Evolutionary conservation across 2,329 filamentous ascomycete species (phyloP), one percentile per base, ranked within the genome.

Genomic region (Colletotrichum sp.): DNA sequence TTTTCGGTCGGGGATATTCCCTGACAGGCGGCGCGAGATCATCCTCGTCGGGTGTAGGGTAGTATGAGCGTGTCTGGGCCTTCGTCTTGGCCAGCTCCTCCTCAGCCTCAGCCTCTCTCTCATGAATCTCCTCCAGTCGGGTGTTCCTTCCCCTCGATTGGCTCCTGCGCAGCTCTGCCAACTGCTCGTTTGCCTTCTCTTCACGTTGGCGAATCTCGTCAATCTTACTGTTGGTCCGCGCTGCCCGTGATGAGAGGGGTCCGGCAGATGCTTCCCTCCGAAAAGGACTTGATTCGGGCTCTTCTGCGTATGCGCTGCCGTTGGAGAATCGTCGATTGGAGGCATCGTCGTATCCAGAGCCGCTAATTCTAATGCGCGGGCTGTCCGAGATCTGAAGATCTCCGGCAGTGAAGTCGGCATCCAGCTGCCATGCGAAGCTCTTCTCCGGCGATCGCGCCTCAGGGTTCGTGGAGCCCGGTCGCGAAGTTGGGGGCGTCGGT

Each of bases 311-410:
- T 36, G 68, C 81, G 8, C 80, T 81, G 36, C 80, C 80, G 36
- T 78, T 79, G 6, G 81, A 77, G 55, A 80, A 78, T 16, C 80
- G 81, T 15, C 79, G 13, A 80, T 76, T 21, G 66, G 77, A 52
- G 34, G 30, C 76, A 16, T 71, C 76, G 62, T 79, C 83, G 71
- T 85, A 85, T 2, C 83, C 85, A 34, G 83, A 81, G 34, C 82
- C 81, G 30, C 78, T 81, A 26, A 86, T 82, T 32, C 81, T 83
- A 67, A 91, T 85, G 36, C 88, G 87, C n/a, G 90, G 90, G 76
- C 90, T 92, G 77, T 89, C 85, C 0, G 90, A 92, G 38, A 89
- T 80, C 73, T 91, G 89, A 52, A 91, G 75, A 73, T 91, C 90
- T 56, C 87, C 86, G 13, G 87, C 90, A 1, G 90, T 91, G 77